Evolutionary conservation across 1,139 yeast genomes (phyloP).

Genomic region (Geotrichum carabidarum): DNA sequence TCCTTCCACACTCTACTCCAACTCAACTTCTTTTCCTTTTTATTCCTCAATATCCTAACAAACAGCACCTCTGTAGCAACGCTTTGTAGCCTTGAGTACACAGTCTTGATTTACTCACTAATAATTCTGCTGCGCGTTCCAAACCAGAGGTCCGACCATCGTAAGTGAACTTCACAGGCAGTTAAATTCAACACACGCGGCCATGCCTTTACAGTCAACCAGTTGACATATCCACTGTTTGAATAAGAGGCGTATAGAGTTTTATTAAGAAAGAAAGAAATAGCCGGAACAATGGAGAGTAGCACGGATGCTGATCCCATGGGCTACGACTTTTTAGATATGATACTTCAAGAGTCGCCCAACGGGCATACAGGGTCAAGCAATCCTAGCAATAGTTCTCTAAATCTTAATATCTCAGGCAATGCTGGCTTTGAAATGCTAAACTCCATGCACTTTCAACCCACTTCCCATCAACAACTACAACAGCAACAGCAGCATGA

Average conservation of each 20-base stretch:
- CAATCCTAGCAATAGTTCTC: neutral
- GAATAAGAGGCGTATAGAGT: too few relatives aligned
- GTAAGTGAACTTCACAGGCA: too few relatives aligned
- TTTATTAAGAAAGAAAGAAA: neutral
- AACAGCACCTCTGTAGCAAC: neutral
- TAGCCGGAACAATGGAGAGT: neutral
- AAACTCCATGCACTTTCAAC: constrained; percentile 1
- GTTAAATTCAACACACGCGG: too few relatives aligned
- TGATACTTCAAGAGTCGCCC: constrained; percentile 3
- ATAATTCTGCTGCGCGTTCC: too few relatives aligned
- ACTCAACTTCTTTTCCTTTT: neutral
- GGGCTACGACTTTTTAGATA: constrained; percentile 3
- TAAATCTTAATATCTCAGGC: neutral
- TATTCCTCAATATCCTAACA: neutral
- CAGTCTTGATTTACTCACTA: too few relatives aligned
- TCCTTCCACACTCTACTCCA: neutral
- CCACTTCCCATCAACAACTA: neutral
- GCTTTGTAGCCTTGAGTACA: neutral
- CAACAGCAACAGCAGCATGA: neutral
- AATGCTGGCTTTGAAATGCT: neutral
- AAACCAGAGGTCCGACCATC: too few relatives aligned
- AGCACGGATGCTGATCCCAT: constrained; percentile 1
- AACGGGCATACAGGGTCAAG: neutral
- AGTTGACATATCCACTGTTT: too few relatives aligned
- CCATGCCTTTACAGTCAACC: too few relatives aligned